Evolutionary conservation across 805 yeast species (phyloP).

Genomic region (Soucietia sequanensis): DNA sequence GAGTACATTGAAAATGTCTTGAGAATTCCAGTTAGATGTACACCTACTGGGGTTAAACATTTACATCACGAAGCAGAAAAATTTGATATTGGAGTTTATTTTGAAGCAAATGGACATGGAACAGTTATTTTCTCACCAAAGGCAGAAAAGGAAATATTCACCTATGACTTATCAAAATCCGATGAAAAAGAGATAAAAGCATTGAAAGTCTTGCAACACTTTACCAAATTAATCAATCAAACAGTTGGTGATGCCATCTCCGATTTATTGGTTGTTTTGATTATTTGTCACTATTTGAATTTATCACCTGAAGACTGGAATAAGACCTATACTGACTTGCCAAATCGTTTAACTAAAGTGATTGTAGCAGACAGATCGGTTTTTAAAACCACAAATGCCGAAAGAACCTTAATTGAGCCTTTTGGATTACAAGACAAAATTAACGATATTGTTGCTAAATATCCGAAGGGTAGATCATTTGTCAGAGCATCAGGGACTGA

Average conservation of each 20-base stretch:
- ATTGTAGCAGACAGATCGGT: constrained; percentile 76
- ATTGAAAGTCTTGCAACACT: constrained; percentile 52
- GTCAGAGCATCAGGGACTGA: constrained; percentile 98
- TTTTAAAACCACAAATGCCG: constrained; percentile 89
- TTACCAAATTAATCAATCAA: constrained; percentile 81
- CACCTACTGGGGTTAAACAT: constrained; percentile 96
- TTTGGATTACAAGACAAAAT: constrained; percentile 71
- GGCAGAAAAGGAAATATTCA: constrained; percentile 36
- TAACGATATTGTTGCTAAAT: constrained; percentile 59
- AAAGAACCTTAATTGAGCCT: constrained; percentile 76
- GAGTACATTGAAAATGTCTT: constrained; percentile 59
- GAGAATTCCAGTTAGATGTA: constrained; percentile 76
- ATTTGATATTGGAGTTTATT: constrained; percentile 89
- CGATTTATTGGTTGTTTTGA: constrained; percentile 79
- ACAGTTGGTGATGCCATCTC: constrained; percentile 98
- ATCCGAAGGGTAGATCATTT: constrained; percentile 72
- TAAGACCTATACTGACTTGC: constrained; percentile 73
- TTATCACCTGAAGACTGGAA: constrained; percentile 75
- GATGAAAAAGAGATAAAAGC: constrained; percentile 48
- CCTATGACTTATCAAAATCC: constrained; percentile 23
- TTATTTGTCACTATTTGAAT: constrained; percentile 55
- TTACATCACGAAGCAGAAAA: constrained; percentile 86
- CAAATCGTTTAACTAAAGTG: constrained; percentile 80
- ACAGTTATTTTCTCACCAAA: constrained; percentile 77
- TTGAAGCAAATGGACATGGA: constrained; percentile 99